Percentiles rank a stretch among this genome's conserved stretches.
phyloP scores from a whole-genome alignment of 768 basidiomycete species.

The Rhizopogon sp. region DNA sequence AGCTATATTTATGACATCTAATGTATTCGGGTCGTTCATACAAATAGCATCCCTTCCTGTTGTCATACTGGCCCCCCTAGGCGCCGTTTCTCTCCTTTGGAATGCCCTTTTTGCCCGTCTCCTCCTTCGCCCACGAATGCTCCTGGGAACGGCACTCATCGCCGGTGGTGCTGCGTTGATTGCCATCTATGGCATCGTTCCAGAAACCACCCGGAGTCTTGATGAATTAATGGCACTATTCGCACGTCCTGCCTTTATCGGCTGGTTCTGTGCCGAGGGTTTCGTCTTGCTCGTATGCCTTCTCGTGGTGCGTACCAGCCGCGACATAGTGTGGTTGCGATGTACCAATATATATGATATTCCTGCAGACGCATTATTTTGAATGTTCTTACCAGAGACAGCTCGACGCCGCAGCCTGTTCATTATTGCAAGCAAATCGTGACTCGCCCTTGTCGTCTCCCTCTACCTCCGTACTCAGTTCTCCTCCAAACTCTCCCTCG shows the following conservation, averaged over 20 bases:
- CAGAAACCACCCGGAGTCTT: conserved; percentile 80
- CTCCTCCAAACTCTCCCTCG: conserved; percentile 32
- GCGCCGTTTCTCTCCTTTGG: conserved; percentile 89
- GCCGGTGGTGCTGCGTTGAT: conserved; percentile 87
- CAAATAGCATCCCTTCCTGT: conserved; percentile 94
- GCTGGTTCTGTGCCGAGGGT: conserved; percentile 74
- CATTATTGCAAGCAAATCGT: conserved; percentile 1
- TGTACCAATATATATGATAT: neutral
- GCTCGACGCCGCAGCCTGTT: conserved; percentile 9
- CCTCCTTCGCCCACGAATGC: conserved; percentile 76
- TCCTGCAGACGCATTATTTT: conserved; percentile 59
- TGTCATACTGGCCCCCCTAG: conserved; percentile 90
- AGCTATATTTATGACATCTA: conserved; percentile 82
- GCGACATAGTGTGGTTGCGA: neutral
- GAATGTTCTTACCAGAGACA: conserved; percentile 58
- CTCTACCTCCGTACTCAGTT: conserved; percentile 24
- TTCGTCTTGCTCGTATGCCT: conserved; percentile 56
- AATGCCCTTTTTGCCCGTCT: conserved; percentile 89
- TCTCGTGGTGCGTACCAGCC: conserved; percentile 45
- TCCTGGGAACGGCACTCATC: conserved; percentile 83
- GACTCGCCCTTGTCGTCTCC: conserved; percentile 4
- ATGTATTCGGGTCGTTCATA: conserved; percentile 81
- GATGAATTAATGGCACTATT: conserved; percentile 81
- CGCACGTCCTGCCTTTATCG: conserved; percentile 68
- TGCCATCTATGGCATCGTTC: conserved; percentile 87